Evolutionary conservation across 2,329 filamentous ascomycete species (phyloP), one percentile per base, ranked within the genome.

Genomic region (Helminthosporium solani): DNA sequence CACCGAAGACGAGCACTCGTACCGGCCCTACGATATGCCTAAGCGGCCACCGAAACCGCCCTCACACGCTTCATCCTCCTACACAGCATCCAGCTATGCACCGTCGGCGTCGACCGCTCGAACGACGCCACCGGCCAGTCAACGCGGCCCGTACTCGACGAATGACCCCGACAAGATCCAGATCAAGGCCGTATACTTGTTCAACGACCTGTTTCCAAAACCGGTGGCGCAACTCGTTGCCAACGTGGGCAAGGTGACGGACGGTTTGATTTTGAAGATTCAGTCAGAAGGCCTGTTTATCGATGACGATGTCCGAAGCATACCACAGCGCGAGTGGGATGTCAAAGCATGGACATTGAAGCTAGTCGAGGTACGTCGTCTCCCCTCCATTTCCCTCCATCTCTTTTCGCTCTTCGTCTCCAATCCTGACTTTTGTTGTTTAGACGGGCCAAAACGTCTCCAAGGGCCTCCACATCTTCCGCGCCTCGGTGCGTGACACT

Each of bases 301-400:
- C 64, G 94, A 99, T 68, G 94, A 99, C 69, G 94, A 97, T 68
- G 82, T 96, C 42, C 85, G 91, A 35, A 84, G 85, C 51, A 89
- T 96, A 14, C 85, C 89, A n/a, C 90, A 97, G 72, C 84, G 94
- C 49, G 94, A 99, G 73, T 99, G 94, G 94, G 94, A 99, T 69
- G 84, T 97, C 65, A 97, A 97, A 72, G 91, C 92, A 20, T 97
- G 94, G 94, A 96, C 90, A 34, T 81, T 99, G 73, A 96, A 95
- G 74, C 76, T 87, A 55, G 84, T 95, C 70, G 94, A 97, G 80
- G 66, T 68, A 61, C 49, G 63, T 52, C 9, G 2, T 27, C 14
- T n/a, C n/a, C 25, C n/a, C 28, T 12, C 21, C 31, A 5, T 6
- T 12, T 42, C 9, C 14, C 25, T 23, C 15, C n/a, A 11, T 31